Base-by-base conservation (phyloP, 2,329 filamentous ascomycete species). In the Fusarium irregulare region DNA sequence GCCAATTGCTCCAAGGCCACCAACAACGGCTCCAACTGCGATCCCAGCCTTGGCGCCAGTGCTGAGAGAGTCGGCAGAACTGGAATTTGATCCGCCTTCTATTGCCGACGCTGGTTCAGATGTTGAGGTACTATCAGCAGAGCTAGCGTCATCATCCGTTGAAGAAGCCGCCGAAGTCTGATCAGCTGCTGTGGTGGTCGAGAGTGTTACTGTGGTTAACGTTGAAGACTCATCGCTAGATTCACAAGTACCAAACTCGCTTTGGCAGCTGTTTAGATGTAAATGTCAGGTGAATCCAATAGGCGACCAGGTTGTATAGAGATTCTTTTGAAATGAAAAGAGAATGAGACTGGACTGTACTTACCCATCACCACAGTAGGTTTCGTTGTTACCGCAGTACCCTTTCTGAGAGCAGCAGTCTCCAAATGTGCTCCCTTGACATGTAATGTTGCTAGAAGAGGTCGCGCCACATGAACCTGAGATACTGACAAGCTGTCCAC, bases 401-500 rank as follows among this genome's bases (percentile, higher is more conserved):
- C 54, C 54, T 20, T 57, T 57, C 2, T 6, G 3, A 16, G 54
- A 57, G 25, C 54, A 57, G 30, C 54, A 57, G 25, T 57, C 20
- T 50, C 54, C 54, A 41, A 50, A 57, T 6, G 20, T n/a, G 20
- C 54, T 57, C 12, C 54, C 54, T 41, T 50, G 32, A 18, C 54
- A 57, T 16, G 54, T 57, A 3, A 57, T 4, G 21, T 57, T 57
- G 23, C 45, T 57, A 16, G 54, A 42, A 16, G 54, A 57, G 7
- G 23, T 57, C n/a, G 21, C 45, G 20, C 54, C 54, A 6, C 54
- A 57, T 41, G 54, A 57, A 6, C 54, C 54, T 4, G 54, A 57
- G 12, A n/a, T 57, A 50, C 54, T 57, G 7, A 57, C 45, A 32
- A 57, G 54, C 45, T 57, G 54, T 20, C 54, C 54, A 57, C 12